Conservation (phyloP, 768 basidiomycete genomes). For the Leucocoprinus leucothites region DNA sequence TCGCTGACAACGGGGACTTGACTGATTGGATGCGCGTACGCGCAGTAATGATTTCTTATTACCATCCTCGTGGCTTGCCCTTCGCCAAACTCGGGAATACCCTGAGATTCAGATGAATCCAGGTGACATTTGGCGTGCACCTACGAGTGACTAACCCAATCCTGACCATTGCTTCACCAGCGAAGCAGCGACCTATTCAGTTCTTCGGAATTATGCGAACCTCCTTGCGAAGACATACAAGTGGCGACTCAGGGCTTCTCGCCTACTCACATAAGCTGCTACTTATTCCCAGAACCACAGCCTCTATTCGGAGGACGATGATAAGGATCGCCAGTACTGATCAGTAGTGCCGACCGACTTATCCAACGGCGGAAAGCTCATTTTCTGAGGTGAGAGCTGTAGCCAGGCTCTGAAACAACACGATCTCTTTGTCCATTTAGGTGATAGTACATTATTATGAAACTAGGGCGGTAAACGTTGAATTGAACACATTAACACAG, state of each 20-base stretch:
- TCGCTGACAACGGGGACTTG: constrained; percentile 7
- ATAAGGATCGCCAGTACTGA: not conserved
- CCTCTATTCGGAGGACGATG: constrained; percentile 2
- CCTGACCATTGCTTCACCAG: not conserved
- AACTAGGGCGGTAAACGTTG: not conserved
- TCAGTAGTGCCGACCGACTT: not conserved
- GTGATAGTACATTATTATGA: not conserved
- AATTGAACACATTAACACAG: not conserved
- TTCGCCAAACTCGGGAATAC: not conserved
- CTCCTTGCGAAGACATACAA: not conserved
- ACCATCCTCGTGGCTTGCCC: not conserved
- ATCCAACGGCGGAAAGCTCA: not conserved
- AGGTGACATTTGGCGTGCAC: constrained; percentile 5
- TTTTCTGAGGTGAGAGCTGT: not conserved
- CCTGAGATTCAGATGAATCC: not conserved
- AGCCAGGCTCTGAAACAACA: not conserved
- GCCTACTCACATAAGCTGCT: constrained; percentile 1
- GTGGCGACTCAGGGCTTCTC: constrained; percentile 7
- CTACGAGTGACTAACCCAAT: not conserved
- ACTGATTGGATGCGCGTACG: constrained; percentile 11
- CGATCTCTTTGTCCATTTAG: too few species aligned
- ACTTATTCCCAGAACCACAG: constrained; percentile 4
- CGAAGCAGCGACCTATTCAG: not conserved
- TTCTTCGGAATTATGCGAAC: constrained; percentile 3
- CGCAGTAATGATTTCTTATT: not conserved